A percentile compares a stretch with the other conserved stretches of the same genome.
Evolutionary conservation across 108 stramenopile genomes (phyloP).

Genomic region (Ochromonas danica): DNA sequence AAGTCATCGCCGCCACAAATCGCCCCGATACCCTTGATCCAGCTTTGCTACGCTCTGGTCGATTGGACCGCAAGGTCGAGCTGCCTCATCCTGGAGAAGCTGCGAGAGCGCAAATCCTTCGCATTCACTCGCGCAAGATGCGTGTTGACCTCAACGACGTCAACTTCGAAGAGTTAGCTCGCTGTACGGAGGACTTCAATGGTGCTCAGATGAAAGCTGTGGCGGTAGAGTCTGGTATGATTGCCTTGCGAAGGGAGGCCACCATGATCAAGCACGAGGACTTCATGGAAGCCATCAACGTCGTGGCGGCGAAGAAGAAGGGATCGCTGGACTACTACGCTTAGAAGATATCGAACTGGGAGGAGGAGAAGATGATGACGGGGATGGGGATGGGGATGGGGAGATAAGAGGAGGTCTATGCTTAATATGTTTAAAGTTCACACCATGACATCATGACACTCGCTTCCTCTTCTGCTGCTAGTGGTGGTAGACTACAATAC

Average conservation of each 20-base stretch:
- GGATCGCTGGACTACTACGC: conserved; percentile 93
- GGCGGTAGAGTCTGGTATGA: conserved; percentile 98
- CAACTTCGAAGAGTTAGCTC: conserved; percentile 89
- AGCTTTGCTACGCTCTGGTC: conserved; percentile 83
- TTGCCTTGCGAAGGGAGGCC: conserved; percentile 80
- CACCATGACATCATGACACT: too few relatives aligned
- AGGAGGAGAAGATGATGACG: too few relatives aligned
- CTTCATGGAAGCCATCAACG: conserved; percentile 93
- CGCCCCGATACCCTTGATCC: conserved; percentile 97
- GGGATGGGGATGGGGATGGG: too few relatives aligned
- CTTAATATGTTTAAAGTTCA: too few relatives aligned
- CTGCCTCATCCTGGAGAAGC: conserved; percentile 94
- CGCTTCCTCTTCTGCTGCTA: too few relatives aligned
- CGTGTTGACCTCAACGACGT: conserved; percentile 73
- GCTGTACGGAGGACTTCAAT: conserved; percentile 95
- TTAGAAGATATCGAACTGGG: too few relatives aligned
- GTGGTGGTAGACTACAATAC: too few relatives aligned
- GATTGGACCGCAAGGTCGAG: conserved; percentile 98
- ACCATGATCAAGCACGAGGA: conserved; percentile 83
- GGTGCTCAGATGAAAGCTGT: conserved; percentile 96
- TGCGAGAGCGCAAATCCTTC: conserved; percentile 84
- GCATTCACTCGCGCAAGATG: conserved; percentile 93
- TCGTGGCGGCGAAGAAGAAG: conserved; percentile 98
- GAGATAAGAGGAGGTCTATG: too few relatives aligned
- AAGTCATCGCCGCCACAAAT: conserved; percentile 98